Evolutionary conservation across 192 early-diverging fungal genomes (phyloP), one percentile per base, ranked within the genome.

Genomic region (Geranomyces variabilis): DNA sequence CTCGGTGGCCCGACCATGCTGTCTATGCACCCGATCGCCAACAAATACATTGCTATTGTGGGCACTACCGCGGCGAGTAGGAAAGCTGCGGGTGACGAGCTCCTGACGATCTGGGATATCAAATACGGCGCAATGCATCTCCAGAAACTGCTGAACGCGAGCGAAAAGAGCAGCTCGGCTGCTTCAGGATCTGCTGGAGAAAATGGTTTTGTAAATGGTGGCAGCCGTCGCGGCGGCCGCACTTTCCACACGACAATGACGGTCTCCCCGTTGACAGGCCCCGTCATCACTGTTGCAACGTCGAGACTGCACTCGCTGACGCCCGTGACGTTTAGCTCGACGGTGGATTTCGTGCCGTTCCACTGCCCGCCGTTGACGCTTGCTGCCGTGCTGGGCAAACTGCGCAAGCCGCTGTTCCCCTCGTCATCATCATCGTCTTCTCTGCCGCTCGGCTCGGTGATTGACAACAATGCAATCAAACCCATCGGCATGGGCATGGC

Each of bases 91-190:
- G 66, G 58, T 17, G 66, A 56, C 21, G 68, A 70, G 26, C 21
- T 70, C 0, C 34, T 70, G 22, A 64, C 70, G 21, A 64, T 72
- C 44, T 72, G 70, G 70, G 70, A 72, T 53, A 64, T 51, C 14
- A 34, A 63, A 48, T 72, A 72, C 49, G 70, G 70, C 21, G 62
- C 70, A 12, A n/a, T 64, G 28, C 70, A 72, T 36, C n/a, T 63
- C 33, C 46, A 47, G 30, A 48, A 48, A n/a, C 19, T 48, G 29
- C 3, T 63, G 46, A 55, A 3, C 29, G 61, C 17, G 33, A 55
- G 8, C 29, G 51, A 19, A 15, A 46, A n/a, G n/a, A n/a, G n/a
- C n/a, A n/a, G n/a, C n/a, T n/a, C n/a, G n/a, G n/a, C n/a, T n/a
- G n/a, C n/a, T n/a, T n/a, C n/a, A n/a, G n/a, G n/a, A n/a, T n/a